Evolutionary conservation across 345 rosid species (phyloP), one percentile per base, ranked within the genome.

Genomic region (Linum trigynum): DNA sequence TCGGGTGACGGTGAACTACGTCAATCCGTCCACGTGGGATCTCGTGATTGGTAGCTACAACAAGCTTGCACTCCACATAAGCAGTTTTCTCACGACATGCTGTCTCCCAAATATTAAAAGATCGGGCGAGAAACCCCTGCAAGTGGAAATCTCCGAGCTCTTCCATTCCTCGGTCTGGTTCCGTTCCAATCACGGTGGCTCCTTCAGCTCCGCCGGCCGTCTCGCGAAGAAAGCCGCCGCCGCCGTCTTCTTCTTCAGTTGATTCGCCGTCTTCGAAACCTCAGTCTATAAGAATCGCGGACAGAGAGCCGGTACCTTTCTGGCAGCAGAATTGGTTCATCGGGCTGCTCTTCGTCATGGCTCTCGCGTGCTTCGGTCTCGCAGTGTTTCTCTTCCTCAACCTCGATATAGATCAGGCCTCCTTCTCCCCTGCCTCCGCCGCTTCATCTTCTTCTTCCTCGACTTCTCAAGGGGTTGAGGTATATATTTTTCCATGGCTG

Each of bases 241-340:
- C 84, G 14, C 73, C 77, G 51, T 45, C 83, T 0, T 70, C 85
- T 0, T 62, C 79, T 5, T 69, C 53, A 23, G 32, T 23, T 48
- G 53, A 48, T 48, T 15, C 79, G 15, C 6, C 72, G 48, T 57
- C 80, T 16, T 32, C 74, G 48, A 55, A 70, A 11, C 38, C 65
- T 14, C 50, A 36, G 0, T 53, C 75, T 2, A 77, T 67, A 1
- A 70, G 73, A 43, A 61, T 72, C 65, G 71, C 61, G 15, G 63
- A 63, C 80, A 63, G 76, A 37, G 76, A 79, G 62, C 62, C 78
- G 1, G 62, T 51, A 64, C 92, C 95, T 23, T 89, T 89, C 71
- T 89, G 95, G 95, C 90, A 80, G 68, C 84, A 80, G 77, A 85
- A 76, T 57, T 91, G 98, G 98, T 91, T 91, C 74, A 81, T 91